Percentiles rank a stretch among this genome's conserved stretches.
Evolutionary conservation across 208 protist species (phyloP).

Genomic region (Trypanosoma congolense): DNA sequence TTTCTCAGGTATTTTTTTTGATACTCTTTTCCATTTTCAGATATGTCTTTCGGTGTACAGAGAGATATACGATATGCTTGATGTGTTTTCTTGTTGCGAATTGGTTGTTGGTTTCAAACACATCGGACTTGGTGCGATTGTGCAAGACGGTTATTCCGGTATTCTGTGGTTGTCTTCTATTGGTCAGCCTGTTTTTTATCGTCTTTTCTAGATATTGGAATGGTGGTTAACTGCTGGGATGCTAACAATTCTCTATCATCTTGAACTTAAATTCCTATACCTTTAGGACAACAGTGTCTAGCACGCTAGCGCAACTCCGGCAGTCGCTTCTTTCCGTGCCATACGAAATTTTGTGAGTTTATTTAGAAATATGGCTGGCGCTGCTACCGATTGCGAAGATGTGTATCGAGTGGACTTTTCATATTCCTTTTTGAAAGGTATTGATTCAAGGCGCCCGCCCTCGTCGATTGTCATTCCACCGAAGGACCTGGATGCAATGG

Average conservation of each 20-base stretch:
- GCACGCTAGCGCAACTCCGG: too few relatives aligned
- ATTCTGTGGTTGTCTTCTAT: neutral
- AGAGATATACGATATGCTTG: neutral
- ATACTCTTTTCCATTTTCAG: neutral
- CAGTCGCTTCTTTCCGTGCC: too few relatives aligned
- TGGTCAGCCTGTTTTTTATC: neutral
- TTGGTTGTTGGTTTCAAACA: too few relatives aligned
- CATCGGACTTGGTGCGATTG: too few relatives aligned
- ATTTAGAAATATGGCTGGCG: too few relatives aligned
- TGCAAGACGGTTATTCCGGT: neutral
- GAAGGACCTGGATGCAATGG: slow-evolving; percentile 77
- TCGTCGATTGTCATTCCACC: slow-evolving; percentile 74
- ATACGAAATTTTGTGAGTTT: too few relatives aligned
- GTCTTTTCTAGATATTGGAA: too few relatives aligned
- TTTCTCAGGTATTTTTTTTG: neutral
- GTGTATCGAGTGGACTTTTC: slow-evolving; percentile 45
- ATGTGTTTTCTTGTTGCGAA: too few relatives aligned
- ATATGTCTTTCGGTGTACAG: neutral
- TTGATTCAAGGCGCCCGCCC: slow-evolving; percentile 51
- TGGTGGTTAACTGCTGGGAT: too few relatives aligned
- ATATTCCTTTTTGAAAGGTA: slow-evolving; percentile 73
- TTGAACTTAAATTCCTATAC: too few relatives aligned
- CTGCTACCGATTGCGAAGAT: slow-evolving; percentile 45
- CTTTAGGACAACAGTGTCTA: too few relatives aligned
- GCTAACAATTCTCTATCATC: too few relatives aligned